A percentile compares a stretch with the other conserved stretches of the same genome.
phyloP scores from a whole-genome alignment of 2,329 filamentous ascomycete species.

The Paecilomyces sp. region DNA sequence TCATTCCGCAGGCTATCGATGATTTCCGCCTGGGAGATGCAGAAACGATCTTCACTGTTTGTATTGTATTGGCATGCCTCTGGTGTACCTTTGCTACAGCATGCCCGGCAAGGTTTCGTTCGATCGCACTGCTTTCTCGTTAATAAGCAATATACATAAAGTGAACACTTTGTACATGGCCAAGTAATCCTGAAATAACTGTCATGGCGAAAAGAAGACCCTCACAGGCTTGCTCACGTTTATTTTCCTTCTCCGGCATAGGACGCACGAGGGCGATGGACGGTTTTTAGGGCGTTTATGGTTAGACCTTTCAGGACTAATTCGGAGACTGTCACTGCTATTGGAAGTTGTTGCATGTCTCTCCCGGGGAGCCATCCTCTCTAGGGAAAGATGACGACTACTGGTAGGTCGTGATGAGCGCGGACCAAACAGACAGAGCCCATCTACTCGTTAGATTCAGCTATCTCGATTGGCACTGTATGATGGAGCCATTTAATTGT shows the following conservation, averaged over 20 bases:
- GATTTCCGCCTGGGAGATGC: slow-evolving; percentile 19
- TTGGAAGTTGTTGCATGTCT: not conserved
- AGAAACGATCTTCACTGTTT: slow-evolving; percentile 22
- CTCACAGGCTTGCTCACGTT: slow-evolving; percentile 14
- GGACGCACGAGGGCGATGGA: slow-evolving; percentile 23
- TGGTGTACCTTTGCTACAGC: slow-evolving; percentile 21
- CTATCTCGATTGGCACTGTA: not conserved
- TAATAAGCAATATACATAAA: not conserved
- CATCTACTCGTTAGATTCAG: not conserved
- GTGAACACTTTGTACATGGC: no score
- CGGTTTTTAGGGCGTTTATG: slow-evolving; percentile 11
- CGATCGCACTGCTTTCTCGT: slow-evolving; percentile 17
- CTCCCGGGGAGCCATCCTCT: not conserved
- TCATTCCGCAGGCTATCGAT: slow-evolving; percentile 18
- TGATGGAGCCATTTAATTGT: not conserved
- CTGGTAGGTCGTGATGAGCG: not conserved
- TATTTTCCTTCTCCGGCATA: slow-evolving; percentile 25
- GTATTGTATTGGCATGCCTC: slow-evolving; percentile 24
- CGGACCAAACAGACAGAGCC: not conserved
- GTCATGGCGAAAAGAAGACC: no score
- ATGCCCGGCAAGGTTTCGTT: slow-evolving; percentile 23
- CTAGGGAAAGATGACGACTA: not conserved
- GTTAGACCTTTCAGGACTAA: not conserved
- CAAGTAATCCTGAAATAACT: no score
- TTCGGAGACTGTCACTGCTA: not conserved